phyloP scores from a whole-genome alignment of 306 rosid species.

The Canavalia ensiformis region DNA sequence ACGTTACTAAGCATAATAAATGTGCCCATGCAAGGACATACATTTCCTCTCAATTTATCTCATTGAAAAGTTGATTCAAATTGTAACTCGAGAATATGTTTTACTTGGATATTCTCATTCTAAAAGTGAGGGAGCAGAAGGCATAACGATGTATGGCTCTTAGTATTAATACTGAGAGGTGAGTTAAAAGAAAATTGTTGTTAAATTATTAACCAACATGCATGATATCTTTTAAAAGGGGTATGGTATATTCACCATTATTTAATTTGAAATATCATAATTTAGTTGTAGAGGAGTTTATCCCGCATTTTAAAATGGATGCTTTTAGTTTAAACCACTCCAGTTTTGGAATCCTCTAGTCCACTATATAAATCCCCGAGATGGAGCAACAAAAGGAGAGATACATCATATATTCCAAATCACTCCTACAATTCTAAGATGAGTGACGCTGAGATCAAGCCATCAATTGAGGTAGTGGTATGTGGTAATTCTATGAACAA shows the following conservation, averaged over 20 bases:
- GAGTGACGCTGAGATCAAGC: constrained; percentile 36
- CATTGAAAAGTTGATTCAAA: not conserved
- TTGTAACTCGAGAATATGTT: not conserved
- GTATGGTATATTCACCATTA: too few relatives aligned
- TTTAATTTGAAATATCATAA: too few relatives aligned
- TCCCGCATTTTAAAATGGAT: too few relatives aligned
- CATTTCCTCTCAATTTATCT: not conserved
- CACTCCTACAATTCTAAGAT: constrained; percentile 1
- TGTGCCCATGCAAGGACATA: too few relatives aligned
- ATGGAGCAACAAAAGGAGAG: constrained; percentile 5
- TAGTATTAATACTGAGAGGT: not conserved
- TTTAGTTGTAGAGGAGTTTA: too few relatives aligned
- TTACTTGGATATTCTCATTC: not conserved
- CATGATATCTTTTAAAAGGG: too few relatives aligned
- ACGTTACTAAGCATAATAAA: not conserved
- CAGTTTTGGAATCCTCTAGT: constrained; percentile 11
- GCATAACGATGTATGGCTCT: not conserved
- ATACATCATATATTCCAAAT: constrained; percentile 5
- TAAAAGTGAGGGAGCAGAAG: not conserved
- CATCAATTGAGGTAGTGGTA: constrained; percentile 39
- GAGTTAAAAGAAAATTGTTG: not conserved
- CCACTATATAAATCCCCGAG: constrained; percentile 27
- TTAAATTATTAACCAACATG: not conserved
- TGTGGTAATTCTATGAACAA: constrained; percentile 36
- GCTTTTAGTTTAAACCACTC: not conserved